Evolutionary conservation across 1,139 yeast genomes (phyloP).

Genomic region (Diutina mesorugosa): DNA sequence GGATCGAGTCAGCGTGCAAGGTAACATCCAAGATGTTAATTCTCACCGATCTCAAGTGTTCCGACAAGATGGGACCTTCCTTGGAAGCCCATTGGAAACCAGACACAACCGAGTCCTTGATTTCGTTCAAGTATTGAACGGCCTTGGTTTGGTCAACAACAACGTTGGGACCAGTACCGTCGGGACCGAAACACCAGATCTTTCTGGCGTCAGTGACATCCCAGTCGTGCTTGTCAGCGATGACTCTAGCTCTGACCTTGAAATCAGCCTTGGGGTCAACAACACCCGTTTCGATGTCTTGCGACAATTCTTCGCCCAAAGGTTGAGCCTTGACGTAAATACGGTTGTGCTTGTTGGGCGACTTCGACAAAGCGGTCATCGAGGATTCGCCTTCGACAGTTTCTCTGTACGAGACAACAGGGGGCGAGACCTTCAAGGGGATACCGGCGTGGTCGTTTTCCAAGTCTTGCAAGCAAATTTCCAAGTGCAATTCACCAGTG

Average conservation of each 20-base stretch:
- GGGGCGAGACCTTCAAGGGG: slow-evolving; percentile 95
- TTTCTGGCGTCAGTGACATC: slow-evolving; percentile 99
- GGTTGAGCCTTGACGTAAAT: slow-evolving; percentile 97
- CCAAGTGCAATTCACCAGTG: slow-evolving; percentile 99
- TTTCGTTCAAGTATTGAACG: slow-evolving; percentile 97
- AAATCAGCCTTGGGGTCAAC: slow-evolving; percentile 94
- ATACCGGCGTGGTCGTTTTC: slow-evolving; percentile 99
- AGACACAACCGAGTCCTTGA: slow-evolving; percentile 98
- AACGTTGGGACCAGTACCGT: slow-evolving; percentile 96
- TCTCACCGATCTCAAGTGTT: slow-evolving; percentile 91
- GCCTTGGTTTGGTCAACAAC: slow-evolving; percentile 99
- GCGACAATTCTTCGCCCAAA: slow-evolving; percentile 82
- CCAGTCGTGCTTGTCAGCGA: slow-evolving; percentile 99
- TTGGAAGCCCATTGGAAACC: slow-evolving; percentile 99
- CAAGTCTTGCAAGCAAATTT: slow-evolving; percentile 91
- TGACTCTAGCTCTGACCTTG: slow-evolving; percentile 97
- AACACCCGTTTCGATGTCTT: slow-evolving; percentile 88
- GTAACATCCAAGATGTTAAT: slow-evolving; percentile 98
- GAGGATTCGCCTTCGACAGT: slow-evolving; percentile 90
- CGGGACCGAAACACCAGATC: slow-evolving; percentile 99
- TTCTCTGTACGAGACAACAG: slow-evolving; percentile 98
- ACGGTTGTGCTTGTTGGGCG: slow-evolving; percentile 99
- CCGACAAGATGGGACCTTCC: slow-evolving; percentile 99
- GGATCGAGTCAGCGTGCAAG: slow-evolving; percentile 99
- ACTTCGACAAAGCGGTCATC: slow-evolving; percentile 93